Evolutionary conservation across 495 filamentous ascomycete species (phyloP).

Genomic region (Xylaria cubensis): DNA sequence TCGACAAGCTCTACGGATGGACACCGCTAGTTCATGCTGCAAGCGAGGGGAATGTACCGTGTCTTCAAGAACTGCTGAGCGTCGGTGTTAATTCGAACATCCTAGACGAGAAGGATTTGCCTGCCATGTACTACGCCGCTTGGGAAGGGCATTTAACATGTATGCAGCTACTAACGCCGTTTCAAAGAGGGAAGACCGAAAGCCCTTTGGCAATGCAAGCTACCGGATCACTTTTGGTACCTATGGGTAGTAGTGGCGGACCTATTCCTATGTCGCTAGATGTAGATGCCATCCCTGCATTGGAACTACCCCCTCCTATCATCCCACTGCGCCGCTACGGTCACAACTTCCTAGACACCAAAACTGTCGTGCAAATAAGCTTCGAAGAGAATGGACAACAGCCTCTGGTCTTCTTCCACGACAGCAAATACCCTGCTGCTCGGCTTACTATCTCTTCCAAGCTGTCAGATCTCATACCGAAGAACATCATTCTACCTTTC

Average conservation of each 20-base stretch:
- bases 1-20: slow-evolving; percentile 96
- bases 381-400: slow-evolving; percentile 76
- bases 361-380: slow-evolving; percentile 88
- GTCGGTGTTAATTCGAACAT: slow-evolving; percentile 76
- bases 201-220: slow-evolving; percentile 42
- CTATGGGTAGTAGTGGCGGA: slow-evolving; percentile 54
- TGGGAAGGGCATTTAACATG: slow-evolving; percentile 98
- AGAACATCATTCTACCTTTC: slow-evolving; percentile 92
- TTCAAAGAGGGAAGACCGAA: slow-evolving; percentile 44
- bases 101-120: slow-evolving; percentile 87
- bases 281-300: slow-evolving; percentile 84
- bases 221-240: slow-evolving; percentile 37
- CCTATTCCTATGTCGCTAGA: slow-evolving; percentile 73
- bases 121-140: slow-evolving; percentile 97
- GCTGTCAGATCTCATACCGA: slow-evolving; percentile 91
- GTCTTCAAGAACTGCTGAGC: slow-evolving; percentile 77
- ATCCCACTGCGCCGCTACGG: slow-evolving; percentile 94
- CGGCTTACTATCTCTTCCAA: slow-evolving; percentile 96
- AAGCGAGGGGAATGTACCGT: slow-evolving; percentile 92
- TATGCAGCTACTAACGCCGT: slow-evolving; percentile 81
- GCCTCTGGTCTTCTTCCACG: slow-evolving; percentile 88
- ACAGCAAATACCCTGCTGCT: slow-evolving; percentile 93
- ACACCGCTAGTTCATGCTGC: slow-evolving; percentile 95
- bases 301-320: slow-evolving; percentile 94
- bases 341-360: slow-evolving; percentile 97